phyloP scores from a whole-genome alignment of 495 filamentous ascomycete genomes.

The Podospora pseudoanserina region DNA sequence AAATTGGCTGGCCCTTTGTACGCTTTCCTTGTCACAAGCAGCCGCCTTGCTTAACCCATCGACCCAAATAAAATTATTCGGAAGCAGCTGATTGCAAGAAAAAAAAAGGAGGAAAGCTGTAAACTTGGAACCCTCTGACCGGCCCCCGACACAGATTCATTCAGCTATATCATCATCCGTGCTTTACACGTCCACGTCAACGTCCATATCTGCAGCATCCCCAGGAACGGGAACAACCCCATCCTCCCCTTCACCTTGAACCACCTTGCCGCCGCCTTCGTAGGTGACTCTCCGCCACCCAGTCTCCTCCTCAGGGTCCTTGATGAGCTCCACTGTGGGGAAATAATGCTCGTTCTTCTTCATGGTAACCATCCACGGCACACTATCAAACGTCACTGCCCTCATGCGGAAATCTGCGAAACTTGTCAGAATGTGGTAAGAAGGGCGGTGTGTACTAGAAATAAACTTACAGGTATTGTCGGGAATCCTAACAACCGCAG shows the following conservation, averaged over 20 bases:
- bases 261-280: conserved; percentile 51
- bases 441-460: background rate
- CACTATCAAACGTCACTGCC: conserved; percentile 94
- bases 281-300: conserved; percentile 74
- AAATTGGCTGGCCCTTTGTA: background rate
- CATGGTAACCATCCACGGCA: conserved; percentile 97
- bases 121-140: background rate
- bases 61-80: background rate
- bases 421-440: conserved; percentile 10
- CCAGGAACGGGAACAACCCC: conserved; percentile 35
- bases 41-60: background rate
- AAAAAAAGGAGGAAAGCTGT: background rate
- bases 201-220: conserved; percentile 30
- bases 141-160: background rate
- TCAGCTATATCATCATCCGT: background rate
- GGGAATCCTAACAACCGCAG: conserved; percentile 76
- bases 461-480: conserved; percentile 76
- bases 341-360: conserved; percentile 99
- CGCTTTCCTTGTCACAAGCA: background rate
- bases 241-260: conserved; percentile 47
- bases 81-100: background rate
- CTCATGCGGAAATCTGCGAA: conserved; percentile 79
- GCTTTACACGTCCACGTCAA: conserved; percentile 23
- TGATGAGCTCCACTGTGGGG: conserved; percentile 83
- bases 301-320: conserved; percentile 57